These are phyloP conservation scores for Microstroma glucosiphilum DNA, from an alignment of 1,284 basidiomycete genomes.

Conservation along the genomic window DNA sequence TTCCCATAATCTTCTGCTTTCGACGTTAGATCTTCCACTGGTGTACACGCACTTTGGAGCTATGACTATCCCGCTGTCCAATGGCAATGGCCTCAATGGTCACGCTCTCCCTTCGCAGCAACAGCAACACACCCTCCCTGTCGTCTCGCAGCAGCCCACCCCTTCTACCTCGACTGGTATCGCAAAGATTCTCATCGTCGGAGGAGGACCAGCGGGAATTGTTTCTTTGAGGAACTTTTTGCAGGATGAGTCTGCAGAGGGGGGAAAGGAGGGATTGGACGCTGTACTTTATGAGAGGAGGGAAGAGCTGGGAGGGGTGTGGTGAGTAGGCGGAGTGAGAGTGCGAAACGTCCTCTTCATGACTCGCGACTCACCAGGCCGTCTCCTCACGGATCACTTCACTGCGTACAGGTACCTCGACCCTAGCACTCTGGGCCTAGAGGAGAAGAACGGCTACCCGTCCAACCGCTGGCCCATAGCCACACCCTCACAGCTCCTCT, in stretches of 20 bases:
- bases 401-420: conserved; percentile 12
- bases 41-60: too few species aligned
- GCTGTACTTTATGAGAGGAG: conserved; percentile 32
- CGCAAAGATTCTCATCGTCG: conserved; percentile 30
- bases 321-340: conserved; percentile 14
- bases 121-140: not conserved
- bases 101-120: too few species aligned
- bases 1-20: too few species aligned
- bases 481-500: conserved; percentile 15
- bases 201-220: conserved; percentile 38
- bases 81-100: too few species aligned
- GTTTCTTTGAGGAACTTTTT: conserved; percentile 33
- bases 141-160: not conserved
- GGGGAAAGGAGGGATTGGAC: conserved; percentile 11
- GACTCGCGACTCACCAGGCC: not conserved
- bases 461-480: conserved; percentile 7
- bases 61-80: too few species aligned
- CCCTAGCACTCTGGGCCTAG: conserved; percentile 9
- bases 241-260: conserved; percentile 10
- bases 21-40: too few species aligned
- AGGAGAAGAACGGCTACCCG: conserved; percentile 11
- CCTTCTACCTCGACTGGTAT: not conserved
- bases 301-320: conserved; percentile 38
- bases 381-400: not conserved
- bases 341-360: not conserved